A percentile compares a stretch with the other conserved stretches of the same genome.
These are phyloP conservation scores for Xylaria sp. DNA, from an alignment of 2,329 filamentous ascomycete genomes.

Conservation along the genomic window DNA sequence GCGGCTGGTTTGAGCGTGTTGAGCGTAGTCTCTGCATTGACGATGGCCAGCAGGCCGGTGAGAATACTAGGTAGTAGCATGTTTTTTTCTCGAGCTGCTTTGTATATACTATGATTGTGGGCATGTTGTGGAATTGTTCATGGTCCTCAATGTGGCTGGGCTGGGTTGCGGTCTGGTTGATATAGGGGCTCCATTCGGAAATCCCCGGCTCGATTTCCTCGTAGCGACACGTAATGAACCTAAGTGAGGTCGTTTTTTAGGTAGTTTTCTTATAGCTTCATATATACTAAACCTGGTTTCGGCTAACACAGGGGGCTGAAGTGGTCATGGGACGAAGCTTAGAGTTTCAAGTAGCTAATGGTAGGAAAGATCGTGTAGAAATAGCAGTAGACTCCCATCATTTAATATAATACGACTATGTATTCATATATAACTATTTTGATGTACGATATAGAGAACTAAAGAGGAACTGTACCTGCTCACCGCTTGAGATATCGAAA, in stretches of 20 bases:
- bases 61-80: neutral
- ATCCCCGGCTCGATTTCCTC: neutral
- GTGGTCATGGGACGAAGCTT: neutral
- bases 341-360: neutral
- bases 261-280: neutral
- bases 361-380: neutral
- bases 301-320: neutral
- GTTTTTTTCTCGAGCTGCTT: neutral
- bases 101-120: neutral
- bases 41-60: neutral
- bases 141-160: neutral
- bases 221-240: neutral
- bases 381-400: neutral
- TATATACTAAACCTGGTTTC: neutral
- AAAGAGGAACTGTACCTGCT: neutral
- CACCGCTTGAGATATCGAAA: neutral
- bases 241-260: neutral
- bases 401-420: neutral
- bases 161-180: neutral
- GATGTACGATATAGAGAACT: neutral
- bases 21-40: neutral
- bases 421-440: neutral
- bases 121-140: neutral
- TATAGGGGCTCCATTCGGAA: neutral
- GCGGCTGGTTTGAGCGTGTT: neutral